These are phyloP conservation scores for Nitzschia putrida DNA, from an alignment of 108 stramenopile genomes.

Conservation along the genomic window DNA sequence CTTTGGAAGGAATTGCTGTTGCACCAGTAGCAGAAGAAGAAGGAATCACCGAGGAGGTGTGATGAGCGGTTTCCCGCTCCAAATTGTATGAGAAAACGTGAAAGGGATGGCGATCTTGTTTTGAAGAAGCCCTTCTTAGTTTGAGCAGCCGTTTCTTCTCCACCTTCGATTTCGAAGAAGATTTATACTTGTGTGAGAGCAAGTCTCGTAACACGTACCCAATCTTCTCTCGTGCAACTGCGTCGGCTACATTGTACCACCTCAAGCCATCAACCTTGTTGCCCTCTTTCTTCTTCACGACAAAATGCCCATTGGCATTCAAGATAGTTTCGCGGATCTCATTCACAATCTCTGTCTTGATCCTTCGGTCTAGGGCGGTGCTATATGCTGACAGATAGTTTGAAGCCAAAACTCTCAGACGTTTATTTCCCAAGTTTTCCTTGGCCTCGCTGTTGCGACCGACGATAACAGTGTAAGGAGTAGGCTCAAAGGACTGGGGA, in stretches of 20 bases:
- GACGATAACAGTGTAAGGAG: conserved; percentile 12
- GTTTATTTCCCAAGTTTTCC: conserved; percentile 7
- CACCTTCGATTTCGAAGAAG: conserved; percentile 31
- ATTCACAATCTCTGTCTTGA: conserved; percentile 6
- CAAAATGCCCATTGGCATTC: neutral
- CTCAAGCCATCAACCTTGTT: neutral
- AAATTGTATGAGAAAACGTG: no score
- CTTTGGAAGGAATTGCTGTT: no score
- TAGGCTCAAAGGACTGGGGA: conserved; percentile 5
- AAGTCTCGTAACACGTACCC: conserved; percentile 25
- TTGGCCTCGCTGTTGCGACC: neutral
- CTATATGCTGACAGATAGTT: conserved; percentile 3
- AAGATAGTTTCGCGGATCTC: neutral
- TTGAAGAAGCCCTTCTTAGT: no score
- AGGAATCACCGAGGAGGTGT: no score
- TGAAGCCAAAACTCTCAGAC: conserved; percentile 11
- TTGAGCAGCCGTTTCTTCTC: neutral
- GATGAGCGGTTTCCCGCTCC: no score
- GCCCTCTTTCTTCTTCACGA: neutral
- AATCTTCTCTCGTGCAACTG: conserved; percentile 28
- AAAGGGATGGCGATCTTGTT: no score
- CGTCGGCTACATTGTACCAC: conserved; percentile 19
- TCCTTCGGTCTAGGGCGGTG: neutral
- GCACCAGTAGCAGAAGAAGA: no score
- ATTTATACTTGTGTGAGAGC: conserved; percentile 20